A percentile compares a stretch with the other conserved stretches of the same genome.
These are phyloP conservation scores for Coemansia sp. DNA, from an alignment of 192 early-diverging fungal genomes.

Conservation along the genomic window DNA sequence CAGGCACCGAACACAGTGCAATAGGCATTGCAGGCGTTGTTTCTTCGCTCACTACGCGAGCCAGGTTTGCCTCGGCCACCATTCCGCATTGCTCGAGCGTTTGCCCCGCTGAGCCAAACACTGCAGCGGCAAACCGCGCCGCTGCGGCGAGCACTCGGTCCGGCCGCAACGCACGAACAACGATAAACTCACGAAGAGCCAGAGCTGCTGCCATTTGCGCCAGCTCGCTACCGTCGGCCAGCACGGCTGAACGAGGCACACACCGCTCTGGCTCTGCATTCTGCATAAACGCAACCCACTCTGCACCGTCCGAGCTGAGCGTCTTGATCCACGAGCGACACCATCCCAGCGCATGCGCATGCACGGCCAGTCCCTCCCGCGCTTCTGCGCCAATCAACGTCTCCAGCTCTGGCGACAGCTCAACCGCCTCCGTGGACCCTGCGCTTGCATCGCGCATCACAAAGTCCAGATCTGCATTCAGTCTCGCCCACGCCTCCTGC, in stretches of 20 bases:
- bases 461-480: conserved; percentile 46
- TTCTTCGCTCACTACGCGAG: conserved; percentile 70
- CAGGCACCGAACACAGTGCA: conserved; percentile 88
- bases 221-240: conserved; percentile 18
- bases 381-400: conserved; percentile 27
- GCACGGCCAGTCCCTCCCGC: conserved; percentile 13
- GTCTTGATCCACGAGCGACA: conserved; percentile 35
- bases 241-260: conserved; percentile 27
- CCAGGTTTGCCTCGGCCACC: conserved; percentile 67
- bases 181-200: conserved; percentile 74
- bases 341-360: conserved; percentile 37
- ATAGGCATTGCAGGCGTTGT: conserved; percentile 74
- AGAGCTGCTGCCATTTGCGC: conserved; percentile 30
- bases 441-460: conserved; percentile 31
- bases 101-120: conserved; percentile 26
- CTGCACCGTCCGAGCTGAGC: neutral
- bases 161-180: conserved; percentile 84
- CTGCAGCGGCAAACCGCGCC: conserved; percentile 65
- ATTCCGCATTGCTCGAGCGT: conserved; percentile 1
- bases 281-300: conserved; percentile 26
- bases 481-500: conserved; percentile 42
- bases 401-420: conserved; percentile 21
- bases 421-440: neutral
- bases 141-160: conserved; percentile 83
- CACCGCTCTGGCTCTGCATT: conserved; percentile 19